These are phyloP conservation scores for Talaromyces funiculosus DNA, from an alignment of 2,329 filamentous ascomycete species.

Conservation along the genomic window DNA sequence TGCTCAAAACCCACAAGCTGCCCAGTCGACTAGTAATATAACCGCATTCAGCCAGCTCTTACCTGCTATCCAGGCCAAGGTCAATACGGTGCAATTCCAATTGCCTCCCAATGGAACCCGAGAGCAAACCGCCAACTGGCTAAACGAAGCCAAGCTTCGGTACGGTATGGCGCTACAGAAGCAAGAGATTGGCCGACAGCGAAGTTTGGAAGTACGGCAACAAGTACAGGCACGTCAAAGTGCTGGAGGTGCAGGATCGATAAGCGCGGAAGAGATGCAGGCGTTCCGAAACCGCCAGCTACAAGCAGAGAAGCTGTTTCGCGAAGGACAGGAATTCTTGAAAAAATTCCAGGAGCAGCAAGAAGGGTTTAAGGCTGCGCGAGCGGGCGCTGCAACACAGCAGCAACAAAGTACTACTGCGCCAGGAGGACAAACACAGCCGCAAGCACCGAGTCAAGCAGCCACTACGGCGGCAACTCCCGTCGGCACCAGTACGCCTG, in stretches of 20 bases:
- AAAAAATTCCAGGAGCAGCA: conserved; percentile 46
- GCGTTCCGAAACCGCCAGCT: conserved; percentile 39
- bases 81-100: conserved; percentile 40
- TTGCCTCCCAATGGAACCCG: conserved; percentile 42
- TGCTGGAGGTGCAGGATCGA: conserved; percentile 33
- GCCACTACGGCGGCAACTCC: conserved; percentile 12
- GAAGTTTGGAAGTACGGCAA: conserved; percentile 37
- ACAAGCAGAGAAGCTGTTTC: conserved; percentile 35
- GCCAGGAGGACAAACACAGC: conserved; percentile 15
- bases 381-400: conserved; percentile 7
- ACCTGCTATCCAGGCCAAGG: conserved; percentile 43
- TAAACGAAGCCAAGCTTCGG: conserved; percentile 42
- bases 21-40: conserved; percentile 30
- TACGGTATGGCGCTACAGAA: conserved; percentile 47
- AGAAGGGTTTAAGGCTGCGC: conserved; percentile 37
- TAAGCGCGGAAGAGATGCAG: conserved; percentile 34
- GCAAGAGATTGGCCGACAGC: conserved; percentile 42
- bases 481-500: conserved; percentile 22
- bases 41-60: conserved; percentile 39
- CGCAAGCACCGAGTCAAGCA: conserved; percentile 7
- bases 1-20: conserved; percentile 20
- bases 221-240: conserved; percentile 34
- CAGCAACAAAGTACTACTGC: background rate
- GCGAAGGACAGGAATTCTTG: conserved; percentile 43
- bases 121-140: conserved; percentile 41